Evolutionary conservation across 352 stramenopile genomes (phyloP), one percentile per base, ranked within the genome.

Genomic region (Nothophytophthora sp.): DNA sequence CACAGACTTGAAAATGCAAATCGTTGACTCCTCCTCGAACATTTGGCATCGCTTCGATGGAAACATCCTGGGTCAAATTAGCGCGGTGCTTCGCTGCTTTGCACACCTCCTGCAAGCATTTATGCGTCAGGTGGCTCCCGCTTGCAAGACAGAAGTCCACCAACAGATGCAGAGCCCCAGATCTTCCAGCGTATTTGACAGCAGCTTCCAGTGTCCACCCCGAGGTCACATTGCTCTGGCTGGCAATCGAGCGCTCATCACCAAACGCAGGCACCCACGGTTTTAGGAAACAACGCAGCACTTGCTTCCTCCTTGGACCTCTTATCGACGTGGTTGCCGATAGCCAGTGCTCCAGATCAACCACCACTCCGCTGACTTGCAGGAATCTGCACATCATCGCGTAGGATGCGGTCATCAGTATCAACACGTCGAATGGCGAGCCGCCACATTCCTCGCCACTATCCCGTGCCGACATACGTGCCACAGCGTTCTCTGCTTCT

Each of bases 261-360:
- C 35, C n/a, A 44, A 10, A 27, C 34, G n/a, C 11, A 18, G 8
- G 15, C 7, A 19, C 4, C 44, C 50, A 59, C 27, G 46, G 58
- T 11, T 43, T 33, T 24, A 56, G 18, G 20, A 69, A 65, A 23
- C 54, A 61, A 19, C 55, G 56, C 25, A 69, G n/a, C n/a, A 50
- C 11, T 11, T 62, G 43, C n/a, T 57, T 56, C 39, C 60, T 30
- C 8, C 20, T 32, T 18, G 50, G 29, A 19, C 12, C 15, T 42
- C 2, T 19, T 30, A 23, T n/a, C 16, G 19, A 8, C 23, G 33
- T 8, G 13, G 28, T 8, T 18, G 50, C 36, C 13, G 40, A 49
- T 15, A 53, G 46, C 2, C 50, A 27, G 8, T 70, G 63, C 4
- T 55, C 34, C 24, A 77, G n/a, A 41, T 77, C 46, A 23, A 74